Conservation (phyloP, 768 basidiomycete genomes). For the Leucosporidium scottii region DNA sequence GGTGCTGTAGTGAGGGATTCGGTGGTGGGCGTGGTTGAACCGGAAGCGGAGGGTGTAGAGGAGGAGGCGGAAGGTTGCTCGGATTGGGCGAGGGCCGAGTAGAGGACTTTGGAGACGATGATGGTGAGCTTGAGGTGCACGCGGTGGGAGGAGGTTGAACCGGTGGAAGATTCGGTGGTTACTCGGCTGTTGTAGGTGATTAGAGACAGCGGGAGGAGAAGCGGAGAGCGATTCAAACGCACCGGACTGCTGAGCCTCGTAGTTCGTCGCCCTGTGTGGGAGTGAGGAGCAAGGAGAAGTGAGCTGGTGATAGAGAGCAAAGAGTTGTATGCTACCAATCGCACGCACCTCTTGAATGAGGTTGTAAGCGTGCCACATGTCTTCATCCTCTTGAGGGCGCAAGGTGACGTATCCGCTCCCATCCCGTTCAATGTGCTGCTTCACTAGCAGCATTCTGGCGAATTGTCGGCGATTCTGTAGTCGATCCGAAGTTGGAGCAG, state of each 20-base stretch:
- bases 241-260: slow-evolving; percentile 27
- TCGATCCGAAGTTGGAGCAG: not conserved
- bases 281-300: no score
- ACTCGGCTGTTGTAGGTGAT: slow-evolving; percentile 50
- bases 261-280: slow-evolving; percentile 19
- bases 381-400: slow-evolving; percentile 94
- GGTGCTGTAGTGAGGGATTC: slow-evolving; percentile 35
- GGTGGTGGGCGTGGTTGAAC: slow-evolving; percentile 43
- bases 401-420: slow-evolving; percentile 84
- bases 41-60: slow-evolving; percentile 42
- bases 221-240: not conserved
- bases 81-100: slow-evolving; percentile 61
- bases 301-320: not conserved
- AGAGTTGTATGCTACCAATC: no score
- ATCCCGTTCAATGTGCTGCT: slow-evolving; percentile 74
- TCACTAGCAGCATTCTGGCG: slow-evolving; percentile 69
- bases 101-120: slow-evolving; percentile 68
- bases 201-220: not conserved
- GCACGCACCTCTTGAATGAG: slow-evolving; percentile 63
- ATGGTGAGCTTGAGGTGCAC: slow-evolving; percentile 78
- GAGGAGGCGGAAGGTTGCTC: slow-evolving; percentile 43
- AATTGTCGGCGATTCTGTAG: not conserved
- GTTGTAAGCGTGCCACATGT: slow-evolving; percentile 99
- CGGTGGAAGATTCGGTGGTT: slow-evolving; percentile 81
- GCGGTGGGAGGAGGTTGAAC: slow-evolving; percentile 85